Base-by-base conservation (phyloP, 2,329 filamentous ascomycete species). In the Orbilia javanica region DNA sequence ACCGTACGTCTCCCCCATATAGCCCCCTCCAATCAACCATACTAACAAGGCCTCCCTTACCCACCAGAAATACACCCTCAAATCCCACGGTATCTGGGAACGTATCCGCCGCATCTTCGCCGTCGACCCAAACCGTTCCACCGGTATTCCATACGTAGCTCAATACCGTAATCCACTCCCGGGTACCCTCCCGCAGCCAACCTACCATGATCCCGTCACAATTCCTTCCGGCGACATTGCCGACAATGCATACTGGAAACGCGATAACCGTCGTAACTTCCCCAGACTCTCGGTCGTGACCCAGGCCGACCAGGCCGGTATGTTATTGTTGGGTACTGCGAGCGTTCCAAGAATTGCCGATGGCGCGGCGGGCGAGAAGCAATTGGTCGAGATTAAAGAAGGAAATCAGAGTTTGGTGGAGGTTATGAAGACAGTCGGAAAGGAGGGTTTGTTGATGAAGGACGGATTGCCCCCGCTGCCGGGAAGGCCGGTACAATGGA, bases 231-330 rank as follows among this genome's bases (percentile, higher is more conserved):
- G 88, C 81, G 93, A 97, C 84, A 90, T 97, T 82, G 93, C 93
- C 82, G 93, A 95, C 84, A 97, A 97, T 86, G 90, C 93, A 42
- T 97, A 97, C 87, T 99, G 94, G 93, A 96, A 97, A 88, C 94
- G 96, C 82, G 96, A 99, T 83, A 85, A 87, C 79, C 92, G 96
- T 82, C 89, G 96, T 82, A 88, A 88, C 82, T 98, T 98, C 86
- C 92, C 96, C 34, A 88, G 88, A 81, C 88, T 92, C 71, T 95
- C 92, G 83, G 90, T 93, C 53, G 89, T 99, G 79, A 91, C 87
- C 76, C 96, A 98, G 87, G 89, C 89, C 55, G 92, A 98, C 84
- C 90, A 93, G 64, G 96, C 96, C 25, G 92, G 91, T 48, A 89
- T 99, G 82, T 87, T 99, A 83, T 90, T 88, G 29, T 90, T 98